Percentiles rank a stretch among this genome's conserved stretches.
phyloP scores from a whole-genome alignment of 108 stramenopile species.

The Licmophora abbreviata region DNA sequence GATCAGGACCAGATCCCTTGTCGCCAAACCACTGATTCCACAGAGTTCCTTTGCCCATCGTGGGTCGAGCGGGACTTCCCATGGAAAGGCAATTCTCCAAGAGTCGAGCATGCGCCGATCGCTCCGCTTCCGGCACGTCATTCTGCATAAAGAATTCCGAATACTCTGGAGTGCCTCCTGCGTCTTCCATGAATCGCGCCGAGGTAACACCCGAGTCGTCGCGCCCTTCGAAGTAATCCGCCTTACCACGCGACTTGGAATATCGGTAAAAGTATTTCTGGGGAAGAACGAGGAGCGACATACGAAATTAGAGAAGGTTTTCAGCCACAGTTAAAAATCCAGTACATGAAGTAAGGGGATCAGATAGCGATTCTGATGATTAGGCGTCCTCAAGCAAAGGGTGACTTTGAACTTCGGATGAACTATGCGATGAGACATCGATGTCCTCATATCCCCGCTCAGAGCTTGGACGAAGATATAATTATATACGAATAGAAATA shows the following conservation, averaged over 20 bases:
- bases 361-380: slow-evolving; percentile 48
- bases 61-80: slow-evolving; percentile 59
- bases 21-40: slow-evolving; percentile 72
- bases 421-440: slow-evolving; percentile 46
- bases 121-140: slow-evolving; percentile 26
- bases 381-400: slow-evolving; percentile 49
- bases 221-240: slow-evolving; percentile 83
- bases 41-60: slow-evolving; percentile 32
- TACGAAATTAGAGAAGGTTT: too few relatives aligned
- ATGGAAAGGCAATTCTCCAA: slow-evolving; percentile 77
- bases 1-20: background rate
- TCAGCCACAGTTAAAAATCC: too few relatives aligned
- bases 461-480: background rate
- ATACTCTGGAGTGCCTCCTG: slow-evolving; percentile 44
- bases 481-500: background rate
- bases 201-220: slow-evolving; percentile 85
- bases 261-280: slow-evolving; percentile 89
- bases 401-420: slow-evolving; percentile 53
- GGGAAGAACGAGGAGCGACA: too few relatives aligned
- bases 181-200: slow-evolving; percentile 52
- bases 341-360: slow-evolving; percentile 13
- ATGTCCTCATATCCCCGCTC: slow-evolving; percentile 28
- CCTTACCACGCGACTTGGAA: slow-evolving; percentile 71
- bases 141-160: slow-evolving; percentile 29
- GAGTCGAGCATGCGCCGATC: slow-evolving; percentile 33